Conservation (phyloP, 306 rosid species). For the Cajanus cajan region DNA sequence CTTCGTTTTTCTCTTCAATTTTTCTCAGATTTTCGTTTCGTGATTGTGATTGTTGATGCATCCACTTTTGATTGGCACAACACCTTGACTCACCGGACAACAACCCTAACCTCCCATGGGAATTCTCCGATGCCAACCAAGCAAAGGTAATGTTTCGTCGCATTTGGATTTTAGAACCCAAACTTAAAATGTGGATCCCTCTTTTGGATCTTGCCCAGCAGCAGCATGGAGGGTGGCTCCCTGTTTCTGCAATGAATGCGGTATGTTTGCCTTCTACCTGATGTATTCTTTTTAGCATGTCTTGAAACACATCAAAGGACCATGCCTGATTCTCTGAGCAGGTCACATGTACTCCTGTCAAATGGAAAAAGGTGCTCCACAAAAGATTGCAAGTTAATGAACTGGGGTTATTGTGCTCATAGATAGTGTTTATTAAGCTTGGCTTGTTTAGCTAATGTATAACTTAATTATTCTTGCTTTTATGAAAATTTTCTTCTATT, state of each 20-base stretch:
- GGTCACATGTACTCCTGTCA: too few species aligned
- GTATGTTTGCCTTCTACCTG: slow-evolving; percentile 51
- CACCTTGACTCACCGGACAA: too few species aligned
- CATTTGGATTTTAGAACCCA: not conserved
- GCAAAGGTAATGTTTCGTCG: slow-evolving; percentile 47
- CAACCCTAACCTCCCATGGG: slow-evolving; percentile 83
- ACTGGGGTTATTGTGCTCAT: too few species aligned
- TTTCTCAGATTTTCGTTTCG: not conserved
- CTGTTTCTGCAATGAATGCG: slow-evolving; percentile 97
- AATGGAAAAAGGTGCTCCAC: too few species aligned
- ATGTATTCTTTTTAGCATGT: slow-evolving; percentile 5
- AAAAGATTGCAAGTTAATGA: too few species aligned
- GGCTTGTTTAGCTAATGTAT: too few species aligned
- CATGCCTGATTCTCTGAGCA: too few species aligned
- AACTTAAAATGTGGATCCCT: slow-evolving; percentile 48
- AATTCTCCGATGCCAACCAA: slow-evolving; percentile 60
- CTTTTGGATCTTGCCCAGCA: slow-evolving; percentile 98
- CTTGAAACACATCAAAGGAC: too few species aligned
- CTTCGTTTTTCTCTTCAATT: not conserved
- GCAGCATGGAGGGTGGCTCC: slow-evolving; percentile 99
- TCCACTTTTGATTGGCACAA: slow-evolving; percentile 28
- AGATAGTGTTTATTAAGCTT: too few species aligned
- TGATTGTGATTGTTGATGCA: not conserved
- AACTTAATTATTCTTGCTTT: too few species aligned
- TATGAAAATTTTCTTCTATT: too few species aligned